These are phyloP conservation scores for Plasmodium ovale DNA, from an alignment of 169 alveolate species.

Conservation along the genomic window DNA sequence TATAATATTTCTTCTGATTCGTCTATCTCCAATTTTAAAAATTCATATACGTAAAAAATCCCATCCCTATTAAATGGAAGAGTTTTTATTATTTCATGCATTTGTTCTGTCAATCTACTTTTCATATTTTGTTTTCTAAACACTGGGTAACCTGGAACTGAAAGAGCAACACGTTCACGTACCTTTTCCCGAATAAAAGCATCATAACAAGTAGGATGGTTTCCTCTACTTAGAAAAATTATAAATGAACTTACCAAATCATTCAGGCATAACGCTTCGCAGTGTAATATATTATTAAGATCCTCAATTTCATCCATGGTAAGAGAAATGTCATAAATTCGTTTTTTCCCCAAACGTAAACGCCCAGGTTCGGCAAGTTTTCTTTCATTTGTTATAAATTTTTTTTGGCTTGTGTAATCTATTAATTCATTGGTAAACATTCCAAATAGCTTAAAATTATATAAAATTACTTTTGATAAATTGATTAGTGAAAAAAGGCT, in stretches of 20 bases:
- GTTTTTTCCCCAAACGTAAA: not conserved
- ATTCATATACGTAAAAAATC: not conserved
- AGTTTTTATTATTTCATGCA: not conserved
- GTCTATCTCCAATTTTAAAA: not conserved
- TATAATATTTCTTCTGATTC: not conserved
- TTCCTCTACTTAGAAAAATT: not conserved
- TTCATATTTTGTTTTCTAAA: not conserved
- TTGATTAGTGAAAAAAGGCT: not conserved
- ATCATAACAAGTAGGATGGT: not conserved
- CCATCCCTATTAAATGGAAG: not conserved
- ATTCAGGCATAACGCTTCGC: not conserved
- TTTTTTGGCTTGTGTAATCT: not conserved
- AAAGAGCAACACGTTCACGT: not conserved
- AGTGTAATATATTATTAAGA: not conserved
- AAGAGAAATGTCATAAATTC: not conserved
- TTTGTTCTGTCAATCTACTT: not conserved
- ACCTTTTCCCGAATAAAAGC: not conserved
- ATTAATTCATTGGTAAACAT: not conserved
- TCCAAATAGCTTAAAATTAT: not conserved
- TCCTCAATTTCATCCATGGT: not conserved
- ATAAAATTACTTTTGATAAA: slow-evolving; percentile 2
- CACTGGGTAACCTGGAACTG: not conserved
- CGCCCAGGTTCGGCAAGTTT: not conserved
- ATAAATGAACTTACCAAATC: not conserved
- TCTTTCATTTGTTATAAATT: not conserved